phyloP scores from a whole-genome alignment of 2,329 filamentous ascomycete genomes.

The Talaromyces sp. region DNA sequence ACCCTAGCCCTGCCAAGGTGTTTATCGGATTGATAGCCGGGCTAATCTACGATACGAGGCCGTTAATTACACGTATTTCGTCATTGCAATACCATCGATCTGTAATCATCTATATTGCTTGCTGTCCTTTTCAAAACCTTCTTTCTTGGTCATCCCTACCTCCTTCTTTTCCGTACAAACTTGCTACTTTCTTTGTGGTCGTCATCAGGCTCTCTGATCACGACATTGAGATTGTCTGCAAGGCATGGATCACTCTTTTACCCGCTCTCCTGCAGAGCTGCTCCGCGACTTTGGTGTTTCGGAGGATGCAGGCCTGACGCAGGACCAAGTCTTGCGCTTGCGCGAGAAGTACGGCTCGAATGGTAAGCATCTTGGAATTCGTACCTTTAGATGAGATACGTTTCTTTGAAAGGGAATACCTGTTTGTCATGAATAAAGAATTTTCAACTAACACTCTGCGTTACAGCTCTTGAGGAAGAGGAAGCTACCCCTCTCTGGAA shows the following conservation, averaged over 20 bases:
- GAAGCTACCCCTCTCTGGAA: conserved; percentile 95
- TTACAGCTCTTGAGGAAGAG: conserved; percentile 72
- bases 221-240: conserved; percentile 11
- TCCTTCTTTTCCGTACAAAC: conserved; percentile 11
- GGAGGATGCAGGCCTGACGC: conserved; percentile 50
- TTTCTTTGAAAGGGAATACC: not conserved
- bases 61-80: not conserved
- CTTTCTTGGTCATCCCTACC: conserved; percentile 17
- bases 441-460: conserved; percentile 20
- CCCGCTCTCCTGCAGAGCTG: conserved; percentile 48
- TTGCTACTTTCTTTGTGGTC: conserved; percentile 3
- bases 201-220: conserved; percentile 9
- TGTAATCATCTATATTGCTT: conserved; percentile 15
- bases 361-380: conserved; percentile 38
- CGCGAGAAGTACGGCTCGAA: conserved; percentile 53
- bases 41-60: not conserved
- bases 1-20: conserved; percentile 4
- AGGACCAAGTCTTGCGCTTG: conserved; percentile 45
- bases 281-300: conserved; percentile 52
- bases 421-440: not conserved
- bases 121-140: conserved; percentile 21
- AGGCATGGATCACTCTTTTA: conserved; percentile 54
- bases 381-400: not conserved
- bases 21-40: not conserved
- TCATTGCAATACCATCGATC: not conserved